A percentile compares a stretch with the other conserved stretches of the same genome.
Evolutionary conservation across 768 basidiomycete species (phyloP).

Genomic region (Rhodotorula paludigena): DNA sequence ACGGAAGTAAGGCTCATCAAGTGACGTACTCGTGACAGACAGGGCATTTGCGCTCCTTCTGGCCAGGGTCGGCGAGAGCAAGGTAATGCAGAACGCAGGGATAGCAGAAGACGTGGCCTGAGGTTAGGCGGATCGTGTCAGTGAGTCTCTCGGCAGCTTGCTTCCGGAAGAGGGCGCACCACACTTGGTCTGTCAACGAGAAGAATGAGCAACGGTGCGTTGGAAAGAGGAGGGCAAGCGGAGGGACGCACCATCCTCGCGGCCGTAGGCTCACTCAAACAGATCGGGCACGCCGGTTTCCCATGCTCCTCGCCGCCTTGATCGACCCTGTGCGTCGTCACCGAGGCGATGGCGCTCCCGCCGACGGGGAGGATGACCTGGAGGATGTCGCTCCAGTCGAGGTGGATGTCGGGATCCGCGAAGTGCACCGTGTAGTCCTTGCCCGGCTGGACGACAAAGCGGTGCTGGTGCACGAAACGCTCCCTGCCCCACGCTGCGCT

Average conservation of each 20-base stretch:
- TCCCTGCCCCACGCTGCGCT: slow-evolving; percentile 9
- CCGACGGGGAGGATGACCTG: slow-evolving; percentile 88
- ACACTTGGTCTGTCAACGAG: slow-evolving; percentile 11
- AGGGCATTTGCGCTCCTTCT: slow-evolving; percentile 85
- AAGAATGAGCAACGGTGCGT: not conserved
- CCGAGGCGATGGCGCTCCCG: slow-evolving; percentile 62
- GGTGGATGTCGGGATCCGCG: slow-evolving; percentile 93
- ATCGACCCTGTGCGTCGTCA: slow-evolving; percentile 47
- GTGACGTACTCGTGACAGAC: slow-evolving; percentile 71
- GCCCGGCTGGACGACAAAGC: slow-evolving; percentile 33
- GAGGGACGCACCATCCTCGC: slow-evolving; percentile 54
- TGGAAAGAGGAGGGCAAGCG: not conserved
- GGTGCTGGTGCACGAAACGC: slow-evolving; percentile 32
- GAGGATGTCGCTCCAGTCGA: slow-evolving; percentile 62
- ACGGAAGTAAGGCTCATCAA: too few relatives aligned
- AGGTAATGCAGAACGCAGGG: slow-evolving; percentile 59
- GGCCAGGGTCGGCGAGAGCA: slow-evolving; percentile 37
- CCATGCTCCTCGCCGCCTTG: slow-evolving; percentile 37
- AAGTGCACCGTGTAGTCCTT: slow-evolving; percentile 77
- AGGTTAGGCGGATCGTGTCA: too few relatives aligned
- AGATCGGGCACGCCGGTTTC: slow-evolving; percentile 74
- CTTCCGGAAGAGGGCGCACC: too few relatives aligned
- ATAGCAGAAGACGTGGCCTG: slow-evolving; percentile 89
- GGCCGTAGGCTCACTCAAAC: slow-evolving; percentile 80
- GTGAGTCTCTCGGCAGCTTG: too few relatives aligned